Base-by-base conservation (phyloP, 139 green algal genomes). In the Auxenochlorella protothecoides region DNA sequence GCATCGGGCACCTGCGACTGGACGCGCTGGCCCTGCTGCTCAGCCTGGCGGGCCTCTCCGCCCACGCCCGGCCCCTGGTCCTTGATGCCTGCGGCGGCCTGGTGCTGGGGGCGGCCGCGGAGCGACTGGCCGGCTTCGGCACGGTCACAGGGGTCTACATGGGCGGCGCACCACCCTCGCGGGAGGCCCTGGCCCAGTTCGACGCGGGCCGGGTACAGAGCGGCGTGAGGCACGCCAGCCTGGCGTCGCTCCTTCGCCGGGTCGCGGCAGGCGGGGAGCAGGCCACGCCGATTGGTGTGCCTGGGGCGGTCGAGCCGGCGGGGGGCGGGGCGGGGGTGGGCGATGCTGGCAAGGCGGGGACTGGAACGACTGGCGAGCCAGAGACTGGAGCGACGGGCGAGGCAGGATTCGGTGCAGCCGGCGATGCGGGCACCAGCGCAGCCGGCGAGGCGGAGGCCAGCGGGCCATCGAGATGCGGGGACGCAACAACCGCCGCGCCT, bases 1-100 rank as follows among this genome's bases (percentile, higher is more conserved):
- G 77, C 27, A 85, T 91, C n/a, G 79, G 73, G 27, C 78, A 85
- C 75, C 75, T 97, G 71, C 79, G 91, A 2, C 70, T 69, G 6
- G 91, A 97, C 84, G 81, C 76, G 0, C 77, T 97, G 52, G 80
- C 85, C 27, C 66, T 91, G 53, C 75, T 93, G 74, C 80, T 96
- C 14, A 79, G 56, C 6, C 66, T 94, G 60, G 90, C 85, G 54
- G 93, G 96, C 75, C 80, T 96, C 63, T 84, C 74, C 0, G 78
- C 89, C 3, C 77, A 84, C 51, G 74, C 68, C 2, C 69, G 75
- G 59, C 82, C 89, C 61, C 77, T 97, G 53, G 80, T 96, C 12
- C 16, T 92, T 5, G 90, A 96, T 27, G 74, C 65, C 44, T 93
- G 83, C 68, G 74, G 80, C 51, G 80, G 85, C 8, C 63, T 96